Conservation (phyloP, 73 alveolate species). For the Halteria grandinella region DNA sequence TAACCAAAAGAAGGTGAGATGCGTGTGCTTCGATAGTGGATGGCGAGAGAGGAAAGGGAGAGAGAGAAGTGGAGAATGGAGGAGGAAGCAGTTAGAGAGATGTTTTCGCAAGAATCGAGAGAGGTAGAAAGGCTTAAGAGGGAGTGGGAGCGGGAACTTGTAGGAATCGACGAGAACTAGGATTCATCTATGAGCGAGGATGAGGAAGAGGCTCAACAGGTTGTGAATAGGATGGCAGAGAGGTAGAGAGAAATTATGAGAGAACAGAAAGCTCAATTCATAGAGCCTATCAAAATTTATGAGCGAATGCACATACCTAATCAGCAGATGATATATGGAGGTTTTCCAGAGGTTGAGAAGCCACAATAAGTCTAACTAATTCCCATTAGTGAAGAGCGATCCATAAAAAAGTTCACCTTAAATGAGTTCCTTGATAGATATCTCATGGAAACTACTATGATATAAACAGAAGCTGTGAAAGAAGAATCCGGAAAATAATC, state of each 20-base stretch:
- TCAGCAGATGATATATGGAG: constrained; percentile 16
- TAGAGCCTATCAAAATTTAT: not conserved
- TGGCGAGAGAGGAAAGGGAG: constrained; percentile 3
- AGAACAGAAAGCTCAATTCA: not conserved
- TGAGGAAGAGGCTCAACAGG: not conserved
- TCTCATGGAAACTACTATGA: too few relatives aligned
- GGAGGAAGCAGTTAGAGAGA: constrained; percentile 17
- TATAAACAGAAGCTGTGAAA: not conserved
- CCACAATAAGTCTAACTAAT: not conserved
- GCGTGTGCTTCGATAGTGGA: constrained; percentile 3
- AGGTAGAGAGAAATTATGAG: not conserved
- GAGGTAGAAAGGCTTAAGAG: not conserved
- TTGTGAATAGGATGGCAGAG: not conserved
- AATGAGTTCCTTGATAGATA: constrained; percentile 41
- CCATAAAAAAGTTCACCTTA: constrained; percentile 14
- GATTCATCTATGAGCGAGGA: not conserved
- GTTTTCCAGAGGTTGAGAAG: constrained; percentile 12
- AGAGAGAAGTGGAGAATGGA: constrained; percentile 2
- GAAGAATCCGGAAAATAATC: not conserved
- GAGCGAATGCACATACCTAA: constrained; percentile 2
- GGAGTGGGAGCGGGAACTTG: constrained; percentile 29
- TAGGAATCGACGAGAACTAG: not conserved
- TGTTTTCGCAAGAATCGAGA: too few relatives aligned
- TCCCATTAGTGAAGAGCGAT: not conserved
- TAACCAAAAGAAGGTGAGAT: not conserved